These are phyloP conservation scores for Cladosporium velox DNA, from an alignment of 2,329 filamentous ascomycete species.

Conservation along the genomic window DNA sequence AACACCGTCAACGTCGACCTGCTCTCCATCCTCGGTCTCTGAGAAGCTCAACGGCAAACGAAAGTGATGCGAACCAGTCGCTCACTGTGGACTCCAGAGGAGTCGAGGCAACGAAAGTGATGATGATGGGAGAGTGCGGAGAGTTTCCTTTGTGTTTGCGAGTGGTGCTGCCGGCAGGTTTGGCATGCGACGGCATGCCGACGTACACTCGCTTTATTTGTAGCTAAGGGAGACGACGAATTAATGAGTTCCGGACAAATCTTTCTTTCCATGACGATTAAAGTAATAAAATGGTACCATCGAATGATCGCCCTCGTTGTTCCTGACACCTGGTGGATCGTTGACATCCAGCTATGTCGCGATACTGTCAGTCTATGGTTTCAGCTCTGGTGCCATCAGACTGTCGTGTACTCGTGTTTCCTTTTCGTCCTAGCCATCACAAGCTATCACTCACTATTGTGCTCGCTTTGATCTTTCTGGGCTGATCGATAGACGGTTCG, in stretches of 20 bases:
- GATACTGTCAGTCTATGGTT: no score
- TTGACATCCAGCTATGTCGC: background rate
- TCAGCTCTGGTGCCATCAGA: no score
- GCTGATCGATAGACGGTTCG: no score
- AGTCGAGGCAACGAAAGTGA: background rate
- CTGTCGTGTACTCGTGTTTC: no score
- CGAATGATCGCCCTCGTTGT: background rate
- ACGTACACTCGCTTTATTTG: background rate
- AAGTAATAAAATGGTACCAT: no score
- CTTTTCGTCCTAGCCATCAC: no score
- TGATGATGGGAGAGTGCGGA: background rate
- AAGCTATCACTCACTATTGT: no score
- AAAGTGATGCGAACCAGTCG: background rate
- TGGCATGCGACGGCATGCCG: constrained; percentile 10
- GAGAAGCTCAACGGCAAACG: background rate
- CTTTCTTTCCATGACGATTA: background rate
- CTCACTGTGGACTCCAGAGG: background rate
- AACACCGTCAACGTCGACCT: constrained; percentile 3
- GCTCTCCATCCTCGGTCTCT: background rate
- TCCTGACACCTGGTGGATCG: background rate
- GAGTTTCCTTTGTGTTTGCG: background rate
- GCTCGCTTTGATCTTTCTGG: no score
- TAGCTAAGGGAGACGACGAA: background rate
- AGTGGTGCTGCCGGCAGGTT: background rate
- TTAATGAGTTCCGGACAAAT: background rate